phyloP scores from a whole-genome alignment of 2,329 filamentous ascomycete species.

The Cryphonectria parasitica region DNA sequence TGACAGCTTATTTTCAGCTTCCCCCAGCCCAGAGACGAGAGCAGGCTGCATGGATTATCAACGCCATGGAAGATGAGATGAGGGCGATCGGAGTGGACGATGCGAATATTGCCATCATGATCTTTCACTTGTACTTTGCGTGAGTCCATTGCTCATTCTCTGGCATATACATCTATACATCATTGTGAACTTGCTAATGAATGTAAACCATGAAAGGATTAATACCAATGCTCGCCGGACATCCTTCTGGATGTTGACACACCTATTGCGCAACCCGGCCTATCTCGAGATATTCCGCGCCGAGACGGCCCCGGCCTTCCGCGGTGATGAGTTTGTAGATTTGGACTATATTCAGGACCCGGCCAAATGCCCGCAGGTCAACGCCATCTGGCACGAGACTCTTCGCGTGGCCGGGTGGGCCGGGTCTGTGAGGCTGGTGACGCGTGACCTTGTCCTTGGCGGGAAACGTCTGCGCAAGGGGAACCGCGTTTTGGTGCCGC shows the following conservation, averaged over 20 bases:
- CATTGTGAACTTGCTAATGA: background rate
- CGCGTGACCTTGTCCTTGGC: conserved; percentile 34
- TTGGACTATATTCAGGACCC: conserved; percentile 38
- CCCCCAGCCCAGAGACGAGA: conserved; percentile 21
- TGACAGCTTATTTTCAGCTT: conserved; percentile 31
- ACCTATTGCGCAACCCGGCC: conserved; percentile 33
- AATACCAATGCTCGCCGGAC: conserved; percentile 37
- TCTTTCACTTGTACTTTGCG: conserved; percentile 31
- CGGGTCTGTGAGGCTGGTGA: conserved; percentile 35
- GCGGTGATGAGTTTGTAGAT: conserved; percentile 38
- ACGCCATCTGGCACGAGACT: conserved; percentile 37
- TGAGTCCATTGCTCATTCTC: too few species aligned
- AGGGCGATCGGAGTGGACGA: conserved; percentile 29
- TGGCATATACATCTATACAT: too few species aligned
- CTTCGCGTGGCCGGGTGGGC: conserved; percentile 32
- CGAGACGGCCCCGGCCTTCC: conserved; percentile 35
- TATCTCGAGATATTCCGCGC: conserved; percentile 29
- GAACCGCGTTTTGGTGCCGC: conserved; percentile 36
- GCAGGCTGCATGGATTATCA: conserved; percentile 32
- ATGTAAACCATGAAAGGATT: conserved; percentile 28
- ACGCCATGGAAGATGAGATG: conserved; percentile 33
- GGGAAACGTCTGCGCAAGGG: conserved; percentile 35
- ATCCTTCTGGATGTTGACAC: conserved; percentile 35
- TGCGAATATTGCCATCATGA: conserved; percentile 30
- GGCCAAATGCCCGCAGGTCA: conserved; percentile 31